These are phyloP conservation scores for Penicillium frequentans DNA, from an alignment of 2,329 filamentous ascomycete species.

Conservation along the genomic window DNA sequence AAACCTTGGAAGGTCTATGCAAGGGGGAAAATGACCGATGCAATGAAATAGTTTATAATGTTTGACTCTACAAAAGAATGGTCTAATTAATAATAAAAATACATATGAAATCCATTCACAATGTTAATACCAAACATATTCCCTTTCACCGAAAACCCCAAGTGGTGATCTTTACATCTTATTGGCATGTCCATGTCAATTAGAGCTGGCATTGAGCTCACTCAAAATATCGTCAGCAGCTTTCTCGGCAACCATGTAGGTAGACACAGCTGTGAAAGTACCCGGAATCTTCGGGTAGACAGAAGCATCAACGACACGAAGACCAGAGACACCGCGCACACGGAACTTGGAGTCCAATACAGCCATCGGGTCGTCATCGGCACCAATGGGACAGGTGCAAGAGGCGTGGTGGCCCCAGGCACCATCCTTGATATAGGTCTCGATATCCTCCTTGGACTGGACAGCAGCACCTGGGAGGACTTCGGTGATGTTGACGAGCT, in stretches of 20 bases:
- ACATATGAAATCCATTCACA: too few species aligned
- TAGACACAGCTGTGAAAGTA: slow-evolving; percentile 52
- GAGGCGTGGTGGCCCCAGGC: slow-evolving; percentile 37
- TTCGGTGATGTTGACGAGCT: background rate
- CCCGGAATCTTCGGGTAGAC: slow-evolving; percentile 59
- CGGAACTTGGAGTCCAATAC: slow-evolving; percentile 59
- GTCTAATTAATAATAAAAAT: too few species aligned
- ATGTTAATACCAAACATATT: too few species aligned
- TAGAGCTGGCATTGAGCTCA: too few species aligned
- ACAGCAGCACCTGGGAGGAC: background rate
- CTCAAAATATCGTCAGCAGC: slow-evolving; percentile 56
- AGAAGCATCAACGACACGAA: slow-evolving; percentile 64
- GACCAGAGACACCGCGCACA: slow-evolving; percentile 55
- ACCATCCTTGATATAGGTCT: background rate
- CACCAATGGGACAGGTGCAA: slow-evolving; percentile 57
- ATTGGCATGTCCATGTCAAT: too few species aligned
- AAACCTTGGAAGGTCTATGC: too few species aligned
- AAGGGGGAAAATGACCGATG: too few species aligned
- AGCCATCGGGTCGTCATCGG: slow-evolving; percentile 53
- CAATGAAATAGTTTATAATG: too few species aligned
- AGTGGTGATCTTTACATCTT: too few species aligned
- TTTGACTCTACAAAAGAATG: too few species aligned
- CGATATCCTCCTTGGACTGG: background rate
- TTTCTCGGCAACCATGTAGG: slow-evolving; percentile 62
- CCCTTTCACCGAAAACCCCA: too few species aligned